A percentile compares a stretch with the other conserved stretches of the same genome.
Conservation (phyloP, 805 yeast genomes). For the Spathaspora gorwiae region DNA sequence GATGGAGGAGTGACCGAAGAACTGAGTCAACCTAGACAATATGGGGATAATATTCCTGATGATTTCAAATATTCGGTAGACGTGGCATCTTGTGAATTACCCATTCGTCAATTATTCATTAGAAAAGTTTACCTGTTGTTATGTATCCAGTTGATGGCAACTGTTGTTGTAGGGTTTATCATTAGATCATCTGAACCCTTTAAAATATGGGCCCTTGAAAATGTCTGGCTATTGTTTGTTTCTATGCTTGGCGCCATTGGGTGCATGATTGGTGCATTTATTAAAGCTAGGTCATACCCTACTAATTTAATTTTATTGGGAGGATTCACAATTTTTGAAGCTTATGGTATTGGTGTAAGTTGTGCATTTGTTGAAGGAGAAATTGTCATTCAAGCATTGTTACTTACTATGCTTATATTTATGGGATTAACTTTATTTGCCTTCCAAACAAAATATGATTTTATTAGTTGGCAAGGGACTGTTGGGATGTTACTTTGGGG, state of each 20-base stretch:
- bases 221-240: constrained; percentile 57
- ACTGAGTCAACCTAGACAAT: constrained; percentile 16
- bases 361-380: constrained; percentile 60
- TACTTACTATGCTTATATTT: constrained; percentile 65
- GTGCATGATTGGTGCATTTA: constrained; percentile 56
- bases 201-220: constrained; percentile 50
- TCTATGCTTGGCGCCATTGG: constrained; percentile 58
- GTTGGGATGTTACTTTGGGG: constrained; percentile 55
- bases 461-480: constrained; percentile 61
- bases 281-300: constrained; percentile 67
- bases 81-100: constrained; percentile 73
- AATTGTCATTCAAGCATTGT: constrained; percentile 64
- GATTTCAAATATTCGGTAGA: constrained; percentile 79
- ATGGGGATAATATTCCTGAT: constrained; percentile 48
- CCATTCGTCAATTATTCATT: constrained; percentile 69
- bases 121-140: constrained; percentile 76
- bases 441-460: constrained; percentile 71
- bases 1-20: background rate
- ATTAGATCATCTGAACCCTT: constrained; percentile 43
- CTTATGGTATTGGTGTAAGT: constrained; percentile 65
- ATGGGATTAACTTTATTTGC: constrained; percentile 76
- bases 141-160: constrained; percentile 56
- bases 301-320: constrained; percentile 55
- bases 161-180: constrained; percentile 53
- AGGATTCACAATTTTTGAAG: constrained; percentile 70